Conservation (phyloP, 1,139 yeast species). For the Candida frijolesensis region DNA sequence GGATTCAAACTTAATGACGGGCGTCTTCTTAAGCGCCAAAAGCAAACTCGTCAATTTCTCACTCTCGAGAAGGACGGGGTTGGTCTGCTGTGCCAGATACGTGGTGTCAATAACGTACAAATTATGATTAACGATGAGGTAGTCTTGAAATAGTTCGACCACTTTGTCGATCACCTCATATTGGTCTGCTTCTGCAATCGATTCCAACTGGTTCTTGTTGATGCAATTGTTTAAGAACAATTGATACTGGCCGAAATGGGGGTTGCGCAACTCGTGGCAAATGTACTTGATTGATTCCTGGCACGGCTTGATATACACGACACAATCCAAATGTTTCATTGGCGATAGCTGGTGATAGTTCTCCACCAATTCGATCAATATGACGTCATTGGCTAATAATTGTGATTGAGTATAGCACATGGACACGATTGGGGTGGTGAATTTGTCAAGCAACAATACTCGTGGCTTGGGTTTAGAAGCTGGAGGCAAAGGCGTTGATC, state of each 20-base stretch:
- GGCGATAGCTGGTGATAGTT: conserved; percentile 64
- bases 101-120: conserved; percentile 43
- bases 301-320: conserved; percentile 77
- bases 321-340: conserved; percentile 81
- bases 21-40: conserved; percentile 74
- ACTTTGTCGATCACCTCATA: conserved; percentile 76
- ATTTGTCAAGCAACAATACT: conserved; percentile 75
- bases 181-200: conserved; percentile 88
- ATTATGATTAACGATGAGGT: conserved; percentile 69
- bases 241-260: conserved; percentile 78
- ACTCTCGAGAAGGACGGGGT: conserved; percentile 43
- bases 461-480: conserved; percentile 45
- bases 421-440: conserved; percentile 82
- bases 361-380: conserved; percentile 70
- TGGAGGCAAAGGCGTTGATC: conserved; percentile 1
- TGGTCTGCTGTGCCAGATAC: conserved; percentile 3
- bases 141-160: conserved; percentile 84
- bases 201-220: conserved; percentile 75
- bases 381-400: conserved; percentile 77
- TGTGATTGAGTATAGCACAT: conserved; percentile 87
- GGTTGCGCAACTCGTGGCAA: conserved; percentile 67
- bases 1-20: conserved; percentile 74
- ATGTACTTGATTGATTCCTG: conserved; percentile 62
- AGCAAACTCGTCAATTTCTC: conserved; percentile 66
- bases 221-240: conserved; percentile 76